Evolutionary conservation across 2,329 filamentous ascomycete genomes (phyloP).

Genomic region (Pseudonectria buxi): DNA sequence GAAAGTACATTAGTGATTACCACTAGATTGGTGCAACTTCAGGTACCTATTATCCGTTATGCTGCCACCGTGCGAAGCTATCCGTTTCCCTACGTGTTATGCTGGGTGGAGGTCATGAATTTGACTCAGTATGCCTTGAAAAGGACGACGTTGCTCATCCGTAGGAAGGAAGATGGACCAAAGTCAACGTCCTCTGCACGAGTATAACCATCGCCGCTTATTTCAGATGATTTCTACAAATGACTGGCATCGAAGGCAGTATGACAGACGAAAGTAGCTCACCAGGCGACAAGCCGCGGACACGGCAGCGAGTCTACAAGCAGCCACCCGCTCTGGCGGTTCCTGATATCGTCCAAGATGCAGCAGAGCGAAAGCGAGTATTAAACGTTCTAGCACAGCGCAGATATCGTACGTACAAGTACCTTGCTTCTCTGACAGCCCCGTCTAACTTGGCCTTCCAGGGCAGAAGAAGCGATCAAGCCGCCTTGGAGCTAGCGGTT

Average conservation of each 20-base stretch:
- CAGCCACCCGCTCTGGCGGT: conserved; percentile 34
- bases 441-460: conserved; percentile 8
- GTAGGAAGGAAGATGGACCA: no score
- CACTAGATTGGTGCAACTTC: accelerated
- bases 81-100: conserved; percentile 23
- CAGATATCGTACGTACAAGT: conserved; percentile 37
- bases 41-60: conserved; percentile 26
- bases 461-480: conserved; percentile 28
- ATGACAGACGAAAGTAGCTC: conserved; percentile 7
- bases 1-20: conserved; percentile 6
- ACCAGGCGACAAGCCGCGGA: conserved; percentile 18
- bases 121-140: conserved; percentile 7
- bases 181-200: no score
- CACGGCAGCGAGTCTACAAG: conserved; percentile 36
- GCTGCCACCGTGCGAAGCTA: conserved; percentile 16
- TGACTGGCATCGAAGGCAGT: no score
- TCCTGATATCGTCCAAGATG: conserved; percentile 43
- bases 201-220: no score
- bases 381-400: conserved; percentile 49
- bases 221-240: no score
- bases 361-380: conserved; percentile 45
- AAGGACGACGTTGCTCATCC: conserved; percentile 6
- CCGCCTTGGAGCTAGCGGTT: conserved; percentile 17
- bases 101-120: conserved; percentile 12
- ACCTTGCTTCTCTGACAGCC: not conserved